phyloP scores from a whole-genome alignment of 1,139 yeast species.

The Yamadazyma jaroonii region DNA sequence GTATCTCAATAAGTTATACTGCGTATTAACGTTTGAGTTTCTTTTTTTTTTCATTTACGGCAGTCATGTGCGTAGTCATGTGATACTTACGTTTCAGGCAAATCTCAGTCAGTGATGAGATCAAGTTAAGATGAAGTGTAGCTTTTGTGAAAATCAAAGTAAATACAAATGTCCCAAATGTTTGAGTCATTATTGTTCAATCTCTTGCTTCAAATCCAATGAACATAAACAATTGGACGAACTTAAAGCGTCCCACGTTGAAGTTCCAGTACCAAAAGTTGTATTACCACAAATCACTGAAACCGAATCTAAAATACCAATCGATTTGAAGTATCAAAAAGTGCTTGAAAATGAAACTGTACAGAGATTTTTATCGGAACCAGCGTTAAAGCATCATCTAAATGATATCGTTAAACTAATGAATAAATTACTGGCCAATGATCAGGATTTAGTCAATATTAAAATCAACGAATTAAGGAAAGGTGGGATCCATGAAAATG shows the following conservation, averaged over 20 bases:
- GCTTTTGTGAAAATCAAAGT: slow-evolving; percentile 5
- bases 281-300: background rate
- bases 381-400: slow-evolving; percentile 13
- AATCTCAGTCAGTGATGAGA: background rate
- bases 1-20: no score
- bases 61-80: background rate
- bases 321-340: slow-evolving; percentile 11
- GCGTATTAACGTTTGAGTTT: no score
- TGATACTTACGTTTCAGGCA: background rate
- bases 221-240: slow-evolving; percentile 14
- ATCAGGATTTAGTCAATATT: slow-evolving; percentile 54
- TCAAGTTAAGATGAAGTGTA: slow-evolving; percentile 5
- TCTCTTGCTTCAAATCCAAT: slow-evolving; percentile 49
- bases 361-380: slow-evolving; percentile 15
- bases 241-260: slow-evolving; percentile 8
- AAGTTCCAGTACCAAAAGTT: background rate
- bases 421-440: slow-evolving; percentile 31
- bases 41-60: no score
- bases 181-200: slow-evolving; percentile 44
- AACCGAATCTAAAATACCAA: no score
- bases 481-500: slow-evolving; percentile 66
- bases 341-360: slow-evolving; percentile 36
- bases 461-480: slow-evolving; percentile 57
- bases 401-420: slow-evolving; percentile 12
- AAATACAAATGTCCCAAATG: slow-evolving; percentile 67